Base-by-base conservation (phyloP, 805 yeast genomes). In the Brettanomyces anomalus region DNA sequence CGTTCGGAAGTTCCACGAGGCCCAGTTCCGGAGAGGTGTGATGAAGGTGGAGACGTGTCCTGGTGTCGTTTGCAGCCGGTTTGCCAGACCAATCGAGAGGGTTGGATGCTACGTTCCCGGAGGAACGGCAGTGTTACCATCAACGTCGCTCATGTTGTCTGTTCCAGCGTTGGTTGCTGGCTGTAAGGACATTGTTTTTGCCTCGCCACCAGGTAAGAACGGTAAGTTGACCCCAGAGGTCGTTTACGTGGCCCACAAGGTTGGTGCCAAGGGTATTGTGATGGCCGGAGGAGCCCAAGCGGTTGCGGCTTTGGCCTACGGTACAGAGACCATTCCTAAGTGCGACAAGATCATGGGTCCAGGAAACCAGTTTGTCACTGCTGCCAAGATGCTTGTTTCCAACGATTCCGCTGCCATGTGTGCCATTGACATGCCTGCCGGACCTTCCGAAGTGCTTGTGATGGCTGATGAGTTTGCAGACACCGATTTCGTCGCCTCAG, bases 271-370 rank as follows among this genome's bases (percentile, higher is more conserved):
- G 46, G 76, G 81, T 53, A 88, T 93, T 56, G 87, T 93, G 8
- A 71, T 93, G 54, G 98, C 98, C 1, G 99, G 99, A 55, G 99
- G 99, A 57, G 98, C 98, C 3, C 99, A 93, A 70, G 99, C 98
- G 5, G 86, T 93, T 41, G 95, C 97, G 38, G 95, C 99, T 4
- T 78, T 93, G 95, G 98, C 98, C 2, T 93, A 93, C 61, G 99
- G 99, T 60, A 93, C 98, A 13, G 87, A 86, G 54, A 68, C 85
- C 32, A 81, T 93, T 40, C 84, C 95, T 41, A 93, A 93, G 66
- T 90, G 90, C 58, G 97, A 93, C 66, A 93, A 93, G 73, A 89
- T 93, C 48, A 73, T 93, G 62, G 99, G 99, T 39, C 99, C 99
- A 19, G 99, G 99, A 47, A 93, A 93, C 68, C 99, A 93, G 68